Conservation (phyloP, 73 alveolate genomes). For the Paramecium tetraurelia region DNA sequence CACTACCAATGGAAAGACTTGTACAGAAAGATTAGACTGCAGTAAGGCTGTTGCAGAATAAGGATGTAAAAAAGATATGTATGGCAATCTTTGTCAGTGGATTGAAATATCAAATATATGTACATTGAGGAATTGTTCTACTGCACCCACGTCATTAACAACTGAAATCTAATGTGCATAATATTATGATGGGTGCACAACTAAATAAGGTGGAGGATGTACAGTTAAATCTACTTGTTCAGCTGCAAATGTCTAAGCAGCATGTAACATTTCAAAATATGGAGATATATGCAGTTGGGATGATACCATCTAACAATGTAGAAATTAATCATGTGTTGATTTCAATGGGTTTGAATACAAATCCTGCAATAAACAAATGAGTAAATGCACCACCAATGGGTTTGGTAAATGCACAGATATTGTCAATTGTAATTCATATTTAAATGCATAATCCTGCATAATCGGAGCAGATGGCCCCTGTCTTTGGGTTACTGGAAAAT, state of each 20-base stretch:
- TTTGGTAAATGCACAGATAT: neutral
- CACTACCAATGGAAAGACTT: neutral
- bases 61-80: neutral
- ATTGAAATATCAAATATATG: neutral
- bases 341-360: neutral
- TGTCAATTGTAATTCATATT: neutral
- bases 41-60: neutral
- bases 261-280: neutral
- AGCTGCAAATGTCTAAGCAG: neutral
- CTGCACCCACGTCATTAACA: neutral
- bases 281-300: slow-evolving; percentile 33
- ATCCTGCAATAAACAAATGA: neutral
- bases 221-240: neutral
- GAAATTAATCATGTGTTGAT: neutral
- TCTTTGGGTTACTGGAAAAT: neutral
- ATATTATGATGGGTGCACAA: neutral
- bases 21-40: neutral
- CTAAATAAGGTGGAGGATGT: slow-evolving; percentile 30
- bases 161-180: neutral
- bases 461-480: slow-evolving; percentile 22
- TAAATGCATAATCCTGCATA: neutral
- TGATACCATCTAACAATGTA: neutral
- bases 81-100: slow-evolving; percentile 13
- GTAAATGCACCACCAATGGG: neutral
- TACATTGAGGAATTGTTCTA: neutral